These are phyloP conservation scores for Gracilariopsis chorda DNA, from an alignment of 23 red algal genomes.

Conservation along the genomic window DNA sequence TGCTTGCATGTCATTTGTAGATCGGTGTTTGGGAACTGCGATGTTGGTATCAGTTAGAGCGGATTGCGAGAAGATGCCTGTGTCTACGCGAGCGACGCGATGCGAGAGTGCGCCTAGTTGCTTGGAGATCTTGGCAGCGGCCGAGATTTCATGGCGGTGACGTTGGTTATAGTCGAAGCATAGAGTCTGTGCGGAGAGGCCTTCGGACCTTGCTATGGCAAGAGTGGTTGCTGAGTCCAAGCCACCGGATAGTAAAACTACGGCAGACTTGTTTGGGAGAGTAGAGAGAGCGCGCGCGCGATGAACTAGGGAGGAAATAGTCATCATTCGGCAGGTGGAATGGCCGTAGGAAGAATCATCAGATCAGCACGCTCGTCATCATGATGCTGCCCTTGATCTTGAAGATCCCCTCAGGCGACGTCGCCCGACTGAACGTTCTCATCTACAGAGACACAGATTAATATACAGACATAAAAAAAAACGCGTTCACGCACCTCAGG, in stretches of 20 bases:
- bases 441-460: too few relatives aligned
- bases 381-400: too few relatives aligned
- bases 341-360: too few relatives aligned
- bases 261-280: not conserved
- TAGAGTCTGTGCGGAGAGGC: slow-evolving; percentile 58
- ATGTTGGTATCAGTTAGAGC: slow-evolving; percentile 37
- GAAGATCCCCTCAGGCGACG: too few relatives aligned
- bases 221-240: slow-evolving; percentile 84
- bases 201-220: slow-evolving; percentile 62
- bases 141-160: slow-evolving; percentile 70
- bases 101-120: slow-evolving; percentile 18
- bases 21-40: slow-evolving; percentile 20
- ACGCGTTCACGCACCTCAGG: too few relatives aligned
- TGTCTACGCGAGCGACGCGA: slow-evolving; percentile 33
- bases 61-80: slow-evolving; percentile 45
- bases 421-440: too few relatives aligned
- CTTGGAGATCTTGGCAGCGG: slow-evolving; percentile 45
- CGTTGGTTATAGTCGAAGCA: slow-evolving; percentile 93
- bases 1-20: not conserved
- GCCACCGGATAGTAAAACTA: slow-evolving; percentile 91
- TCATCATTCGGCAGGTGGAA: too few relatives aligned
- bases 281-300: too few relatives aligned
- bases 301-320: too few relatives aligned
- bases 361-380: too few relatives aligned
- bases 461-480: too few relatives aligned